A percentile compares a stretch with the other conserved stretches of the same genome.
These are phyloP conservation scores for Megacollybia platyphylla DNA, from an alignment of 1,284 basidiomycete genomes.

Conservation along the genomic window DNA sequence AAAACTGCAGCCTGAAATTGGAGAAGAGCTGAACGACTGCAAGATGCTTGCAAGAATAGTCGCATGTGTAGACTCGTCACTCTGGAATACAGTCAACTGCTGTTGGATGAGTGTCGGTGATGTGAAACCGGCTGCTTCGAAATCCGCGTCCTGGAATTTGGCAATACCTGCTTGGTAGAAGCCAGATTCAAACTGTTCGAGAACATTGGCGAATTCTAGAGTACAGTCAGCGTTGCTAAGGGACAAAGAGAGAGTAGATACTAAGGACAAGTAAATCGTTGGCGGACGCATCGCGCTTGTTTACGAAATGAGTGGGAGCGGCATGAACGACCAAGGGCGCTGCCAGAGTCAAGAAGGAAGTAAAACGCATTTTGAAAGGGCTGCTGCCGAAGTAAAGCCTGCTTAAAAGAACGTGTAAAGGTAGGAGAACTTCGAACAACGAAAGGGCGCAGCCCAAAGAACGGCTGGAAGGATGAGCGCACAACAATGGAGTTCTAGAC, in stretches of 20 bases:
- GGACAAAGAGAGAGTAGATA: constrained; percentile 21
- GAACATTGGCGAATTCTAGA: constrained; percentile 61
- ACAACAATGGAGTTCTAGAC: too few relatives aligned
- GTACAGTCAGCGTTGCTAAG: constrained; percentile 3
- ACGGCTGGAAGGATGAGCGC: neutral
- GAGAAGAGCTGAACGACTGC: constrained; percentile 35
- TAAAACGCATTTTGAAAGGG: constrained; percentile 33
- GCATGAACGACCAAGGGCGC: constrained; percentile 37
- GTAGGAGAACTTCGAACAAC: constrained; percentile 27
- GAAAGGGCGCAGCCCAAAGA: constrained; percentile 50
- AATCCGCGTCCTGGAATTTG: constrained; percentile 57
- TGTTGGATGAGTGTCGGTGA: constrained; percentile 44
- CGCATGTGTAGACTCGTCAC: constrained; percentile 55
- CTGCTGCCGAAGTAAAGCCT: constrained; percentile 33
- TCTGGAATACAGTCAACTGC: constrained; percentile 45
- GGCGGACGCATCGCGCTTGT: constrained; percentile 18
- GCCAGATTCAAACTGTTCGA: constrained; percentile 59
- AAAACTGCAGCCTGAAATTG: constrained; percentile 53
- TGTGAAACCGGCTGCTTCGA: constrained; percentile 56
- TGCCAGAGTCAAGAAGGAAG: constrained; percentile 30
- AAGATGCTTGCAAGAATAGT: constrained; percentile 39
- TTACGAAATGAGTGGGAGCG: constrained; percentile 30
- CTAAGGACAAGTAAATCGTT: constrained; percentile 47
- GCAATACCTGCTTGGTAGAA: constrained; percentile 61
- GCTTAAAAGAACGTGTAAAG: constrained; percentile 24